A percentile compares a stretch with the other conserved stretches of the same genome.
Evolutionary conservation across 75 land plant genomes (phyloP).

Genomic region (Azolla pinnata): DNA sequence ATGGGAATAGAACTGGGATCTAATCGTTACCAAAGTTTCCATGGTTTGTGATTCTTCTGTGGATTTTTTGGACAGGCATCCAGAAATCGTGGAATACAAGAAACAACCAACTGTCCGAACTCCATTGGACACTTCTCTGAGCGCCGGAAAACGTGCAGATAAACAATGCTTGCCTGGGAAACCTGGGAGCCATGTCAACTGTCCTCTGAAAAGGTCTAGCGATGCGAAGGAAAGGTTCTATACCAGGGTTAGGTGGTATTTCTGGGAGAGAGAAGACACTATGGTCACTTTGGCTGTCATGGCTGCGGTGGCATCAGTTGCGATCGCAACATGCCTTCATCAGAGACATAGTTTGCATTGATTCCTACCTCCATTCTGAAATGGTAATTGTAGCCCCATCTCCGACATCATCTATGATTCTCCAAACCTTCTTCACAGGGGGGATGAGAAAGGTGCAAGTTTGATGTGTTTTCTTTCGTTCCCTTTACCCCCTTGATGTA

Average conservation of each 20-base stretch:
- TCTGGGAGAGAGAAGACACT: slow-evolving; percentile 21
- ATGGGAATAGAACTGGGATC: no score
- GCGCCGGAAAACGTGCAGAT: background rate
- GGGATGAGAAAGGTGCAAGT: no score
- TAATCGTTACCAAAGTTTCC: no score
- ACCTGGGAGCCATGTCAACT: background rate
- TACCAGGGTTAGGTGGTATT: background rate
- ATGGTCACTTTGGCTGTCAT: slow-evolving; percentile 11
- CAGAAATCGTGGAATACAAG: background rate
- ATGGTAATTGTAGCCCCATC: no score
- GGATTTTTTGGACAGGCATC: background rate
- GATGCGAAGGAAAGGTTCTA: background rate
- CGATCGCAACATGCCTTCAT: no score
- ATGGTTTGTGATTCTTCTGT: no score
- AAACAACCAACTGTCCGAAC: background rate
- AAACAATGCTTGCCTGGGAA: background rate
- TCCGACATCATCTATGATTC: no score
- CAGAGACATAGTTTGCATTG: no score
- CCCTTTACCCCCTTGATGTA: no score
- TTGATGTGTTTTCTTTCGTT: no score
- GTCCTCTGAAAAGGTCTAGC: background rate
- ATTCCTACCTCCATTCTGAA: no score
- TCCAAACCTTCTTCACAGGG: no score
- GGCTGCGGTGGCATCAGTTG: slow-evolving; percentile 7
- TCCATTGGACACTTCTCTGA: background rate